These are phyloP conservation scores for Ajuga chamaepitys DNA, from an alignment of 257 asterid species.

Conservation along the genomic window DNA sequence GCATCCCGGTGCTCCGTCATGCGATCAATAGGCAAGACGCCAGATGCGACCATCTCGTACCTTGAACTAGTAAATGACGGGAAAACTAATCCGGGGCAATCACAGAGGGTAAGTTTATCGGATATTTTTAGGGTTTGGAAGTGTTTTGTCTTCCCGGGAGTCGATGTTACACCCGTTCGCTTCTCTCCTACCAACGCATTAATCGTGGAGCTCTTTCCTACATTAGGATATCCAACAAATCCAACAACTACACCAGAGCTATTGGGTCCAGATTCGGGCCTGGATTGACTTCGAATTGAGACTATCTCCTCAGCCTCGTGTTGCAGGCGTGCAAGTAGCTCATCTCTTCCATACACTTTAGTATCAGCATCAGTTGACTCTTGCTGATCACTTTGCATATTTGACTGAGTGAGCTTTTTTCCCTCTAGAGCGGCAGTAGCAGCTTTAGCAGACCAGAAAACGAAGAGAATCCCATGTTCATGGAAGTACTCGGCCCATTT, in stretches of 20 bases:
- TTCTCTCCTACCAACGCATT: slow-evolving; percentile 95
- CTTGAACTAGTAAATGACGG: slow-evolving; percentile 99
- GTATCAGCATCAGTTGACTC: slow-evolving; percentile 47
- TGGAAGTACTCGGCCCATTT: slow-evolving; percentile 82
- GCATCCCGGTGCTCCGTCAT: slow-evolving; percentile 93
- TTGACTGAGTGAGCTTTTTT: slow-evolving; percentile 25
- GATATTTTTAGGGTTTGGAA: slow-evolving; percentile 93
- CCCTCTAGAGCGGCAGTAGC: slow-evolving; percentile 78
- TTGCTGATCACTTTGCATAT: slow-evolving; percentile 22
- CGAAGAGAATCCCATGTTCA: slow-evolving; percentile 63
- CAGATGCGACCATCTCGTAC: slow-evolving; percentile 94
- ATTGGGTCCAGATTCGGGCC: slow-evolving; percentile 17
- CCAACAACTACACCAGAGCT: slow-evolving; percentile 60
- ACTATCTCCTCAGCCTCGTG: slow-evolving; percentile 86
- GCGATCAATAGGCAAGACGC: slow-evolving; percentile 87
- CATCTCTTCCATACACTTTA: slow-evolving; percentile 69
- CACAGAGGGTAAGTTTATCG: slow-evolving; percentile 82
- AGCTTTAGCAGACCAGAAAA: slow-evolving; percentile 99
- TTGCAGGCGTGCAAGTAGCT: slow-evolving; percentile 70
- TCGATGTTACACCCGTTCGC: slow-evolving; percentile 93
- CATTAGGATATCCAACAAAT: slow-evolving; percentile 97
- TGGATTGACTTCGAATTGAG: slow-evolving; percentile 37
- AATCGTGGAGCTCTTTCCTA: slow-evolving; percentile 97
- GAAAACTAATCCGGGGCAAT: slow-evolving; percentile 96
- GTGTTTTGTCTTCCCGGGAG: slow-evolving; percentile 98